phyloP scores from a whole-genome alignment of 2,329 filamentous ascomycete species.

The Metarhizium brunneum region DNA sequence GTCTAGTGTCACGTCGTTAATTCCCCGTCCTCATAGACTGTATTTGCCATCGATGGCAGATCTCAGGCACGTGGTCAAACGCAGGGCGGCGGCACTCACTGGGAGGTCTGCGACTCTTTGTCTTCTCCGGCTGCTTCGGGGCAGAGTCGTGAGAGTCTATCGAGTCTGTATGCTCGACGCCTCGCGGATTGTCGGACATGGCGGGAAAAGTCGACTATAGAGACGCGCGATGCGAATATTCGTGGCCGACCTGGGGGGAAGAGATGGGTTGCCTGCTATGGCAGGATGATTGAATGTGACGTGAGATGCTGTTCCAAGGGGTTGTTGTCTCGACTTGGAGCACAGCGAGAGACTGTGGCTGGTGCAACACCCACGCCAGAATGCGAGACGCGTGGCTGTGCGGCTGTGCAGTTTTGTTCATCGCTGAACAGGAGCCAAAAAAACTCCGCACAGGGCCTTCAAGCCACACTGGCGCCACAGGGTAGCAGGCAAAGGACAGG shows the following conservation, averaged over 20 bases:
- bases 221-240: not conserved
- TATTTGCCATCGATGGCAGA: slow-evolving; percentile 1
- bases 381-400: slow-evolving; percentile 2
- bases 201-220: slow-evolving; percentile 14
- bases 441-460: too few species aligned
- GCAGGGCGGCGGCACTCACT: slow-evolving; percentile 49
- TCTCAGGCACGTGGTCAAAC: not conserved
- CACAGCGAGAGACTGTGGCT: slow-evolving; percentile 2
- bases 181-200: slow-evolving; percentile 40
- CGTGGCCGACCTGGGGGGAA: not conserved
- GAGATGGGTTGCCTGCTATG: not conserved
- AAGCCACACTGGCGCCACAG: too few species aligned
- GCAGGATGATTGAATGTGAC: not conserved
- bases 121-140: slow-evolving; percentile 56
- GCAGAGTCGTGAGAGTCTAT: slow-evolving; percentile 45
- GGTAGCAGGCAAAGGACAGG: too few species aligned
- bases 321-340: not conserved
- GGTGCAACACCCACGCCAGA: not conserved
- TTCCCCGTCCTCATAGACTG: slow-evolving; percentile 5
- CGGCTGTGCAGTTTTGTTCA: not conserved
- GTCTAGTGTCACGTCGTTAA: slow-evolving; percentile 43
- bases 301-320: slow-evolving; percentile 2
- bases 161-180: slow-evolving; percentile 39
- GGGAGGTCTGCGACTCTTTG: slow-evolving; percentile 84
- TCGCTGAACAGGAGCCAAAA: not conserved